Evolutionary conservation across 345 rosid species (phyloP).

Genomic region (Citrus mangshanensis): DNA sequence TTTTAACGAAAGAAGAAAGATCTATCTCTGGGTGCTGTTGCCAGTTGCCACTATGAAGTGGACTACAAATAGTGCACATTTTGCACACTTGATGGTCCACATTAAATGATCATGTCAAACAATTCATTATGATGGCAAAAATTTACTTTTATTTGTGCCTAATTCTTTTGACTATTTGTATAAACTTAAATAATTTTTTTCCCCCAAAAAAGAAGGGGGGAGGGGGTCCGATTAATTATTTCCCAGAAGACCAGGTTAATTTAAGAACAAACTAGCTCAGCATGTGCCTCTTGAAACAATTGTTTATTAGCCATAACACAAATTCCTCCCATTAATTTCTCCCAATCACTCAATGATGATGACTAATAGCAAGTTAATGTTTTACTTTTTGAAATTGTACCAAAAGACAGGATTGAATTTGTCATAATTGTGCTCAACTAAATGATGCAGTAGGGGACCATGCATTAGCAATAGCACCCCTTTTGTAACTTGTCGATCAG

Average conservation of each 20-base stretch:
- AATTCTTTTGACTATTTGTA: slow-evolving; percentile 5
- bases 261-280: neutral
- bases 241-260: neutral
- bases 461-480: too few relatives aligned
- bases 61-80: neutral
- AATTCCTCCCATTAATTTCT: neutral
- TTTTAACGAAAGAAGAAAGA: neutral
- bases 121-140: slow-evolving; percentile 24
- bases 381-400: neutral
- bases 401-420: neutral
- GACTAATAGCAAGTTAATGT: neutral
- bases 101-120: slow-evolving; percentile 23
- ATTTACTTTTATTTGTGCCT: neutral
- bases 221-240: slow-evolving; percentile 7
- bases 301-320: neutral
- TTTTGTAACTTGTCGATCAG: neutral
- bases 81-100: slow-evolving; percentile 27
- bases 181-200: too few relatives aligned
- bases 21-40: neutral
- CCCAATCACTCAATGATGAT: neutral
- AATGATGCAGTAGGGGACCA: slow-evolving; percentile 17
- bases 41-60: slow-evolving; percentile 17
- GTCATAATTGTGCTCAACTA: slow-evolving; percentile 5
- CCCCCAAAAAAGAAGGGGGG: too few relatives aligned
- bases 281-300: neutral